phyloP scores from a whole-genome alignment of 306 rosid genomes.

The Rosa lucieae region DNA sequence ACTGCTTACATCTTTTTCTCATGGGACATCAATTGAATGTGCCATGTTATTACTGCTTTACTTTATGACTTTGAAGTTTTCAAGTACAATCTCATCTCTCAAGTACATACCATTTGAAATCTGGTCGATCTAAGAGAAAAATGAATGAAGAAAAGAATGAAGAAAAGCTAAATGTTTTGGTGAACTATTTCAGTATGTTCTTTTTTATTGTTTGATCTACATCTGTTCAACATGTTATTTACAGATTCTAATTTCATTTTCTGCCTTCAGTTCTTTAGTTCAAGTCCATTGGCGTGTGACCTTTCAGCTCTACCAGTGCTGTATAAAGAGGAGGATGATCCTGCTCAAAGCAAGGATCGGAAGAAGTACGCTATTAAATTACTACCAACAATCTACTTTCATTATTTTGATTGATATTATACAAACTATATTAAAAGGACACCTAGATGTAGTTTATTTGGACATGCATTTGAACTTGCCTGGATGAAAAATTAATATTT shows the following conservation, averaged over 20 bases:
- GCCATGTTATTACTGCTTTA: background rate
- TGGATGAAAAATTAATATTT: background rate
- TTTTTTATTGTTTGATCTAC: background rate
- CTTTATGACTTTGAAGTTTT: background rate
- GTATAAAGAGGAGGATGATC: constrained; percentile 25
- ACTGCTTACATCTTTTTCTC: background rate
- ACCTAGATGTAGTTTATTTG: background rate
- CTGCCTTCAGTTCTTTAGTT: constrained; percentile 43
- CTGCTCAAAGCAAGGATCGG: constrained; percentile 17
- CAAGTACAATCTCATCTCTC: background rate
- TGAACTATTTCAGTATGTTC: background rate
- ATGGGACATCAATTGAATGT: background rate
- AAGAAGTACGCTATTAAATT: constrained; percentile 34
- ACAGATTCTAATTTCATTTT: constrained; percentile 2
- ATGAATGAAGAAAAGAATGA: background rate
- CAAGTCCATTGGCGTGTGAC: constrained; percentile 42
- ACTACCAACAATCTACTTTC: background rate
- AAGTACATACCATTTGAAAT: background rate
- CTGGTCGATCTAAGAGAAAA: background rate
- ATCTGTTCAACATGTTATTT: constrained; percentile 6
- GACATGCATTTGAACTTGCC: background rate
- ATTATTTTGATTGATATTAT: background rate
- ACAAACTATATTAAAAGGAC: background rate
- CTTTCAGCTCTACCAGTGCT: constrained; percentile 36
- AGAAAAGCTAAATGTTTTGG: background rate